Evolutionary conservation across 805 yeast genomes (phyloP).

Genomic region (Yamadazyma nakazawae): DNA sequence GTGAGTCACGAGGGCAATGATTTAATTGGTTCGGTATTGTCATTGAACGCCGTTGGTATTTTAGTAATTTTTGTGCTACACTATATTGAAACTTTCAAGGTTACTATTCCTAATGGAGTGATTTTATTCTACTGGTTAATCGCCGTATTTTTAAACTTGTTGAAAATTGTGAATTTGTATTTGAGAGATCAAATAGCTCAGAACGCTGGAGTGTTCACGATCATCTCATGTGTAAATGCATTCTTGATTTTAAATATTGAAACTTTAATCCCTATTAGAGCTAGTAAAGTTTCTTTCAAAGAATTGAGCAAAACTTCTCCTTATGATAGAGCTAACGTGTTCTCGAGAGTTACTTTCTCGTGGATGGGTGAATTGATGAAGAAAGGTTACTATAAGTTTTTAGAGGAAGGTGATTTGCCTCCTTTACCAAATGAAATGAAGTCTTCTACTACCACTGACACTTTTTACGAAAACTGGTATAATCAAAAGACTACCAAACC

Average conservation of each 20-base stretch:
- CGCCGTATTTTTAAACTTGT: slow-evolving; percentile 44
- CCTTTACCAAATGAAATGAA: slow-evolving; percentile 66
- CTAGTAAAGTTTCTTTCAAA: slow-evolving; percentile 22
- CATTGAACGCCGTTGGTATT: slow-evolving; percentile 38
- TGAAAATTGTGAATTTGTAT: slow-evolving; percentile 40
- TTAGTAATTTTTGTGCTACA: slow-evolving; percentile 55
- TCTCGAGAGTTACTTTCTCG: slow-evolving; percentile 73
- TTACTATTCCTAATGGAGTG: slow-evolving; percentile 61
- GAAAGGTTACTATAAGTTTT: slow-evolving; percentile 63
- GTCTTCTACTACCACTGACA: slow-evolving; percentile 48
- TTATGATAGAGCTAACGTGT: slow-evolving; percentile 59
- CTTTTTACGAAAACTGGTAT: slow-evolving; percentile 60
- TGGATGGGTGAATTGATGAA: slow-evolving; percentile 91
- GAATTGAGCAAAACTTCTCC: slow-evolving; percentile 30
- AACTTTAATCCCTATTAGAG: slow-evolving; percentile 30
- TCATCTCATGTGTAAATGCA: slow-evolving; percentile 36
- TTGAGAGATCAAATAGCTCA: slow-evolving; percentile 31
- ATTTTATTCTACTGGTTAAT: slow-evolving; percentile 76
- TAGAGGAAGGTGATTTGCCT: slow-evolving; percentile 68
- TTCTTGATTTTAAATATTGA: slow-evolving; percentile 45
- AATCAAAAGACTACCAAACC: slow-evolving; percentile 42
- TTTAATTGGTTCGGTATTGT: slow-evolving; percentile 24
- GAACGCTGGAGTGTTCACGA: slow-evolving; percentile 22
- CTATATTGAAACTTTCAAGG: slow-evolving; percentile 67
- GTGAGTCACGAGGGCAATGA: slow-evolving; percentile 16